Percentiles rank a stretch among this genome's conserved stretches.
Evolutionary conservation across 208 protist species (phyloP).

Genomic region (Tritrichomonas foetus): DNA sequence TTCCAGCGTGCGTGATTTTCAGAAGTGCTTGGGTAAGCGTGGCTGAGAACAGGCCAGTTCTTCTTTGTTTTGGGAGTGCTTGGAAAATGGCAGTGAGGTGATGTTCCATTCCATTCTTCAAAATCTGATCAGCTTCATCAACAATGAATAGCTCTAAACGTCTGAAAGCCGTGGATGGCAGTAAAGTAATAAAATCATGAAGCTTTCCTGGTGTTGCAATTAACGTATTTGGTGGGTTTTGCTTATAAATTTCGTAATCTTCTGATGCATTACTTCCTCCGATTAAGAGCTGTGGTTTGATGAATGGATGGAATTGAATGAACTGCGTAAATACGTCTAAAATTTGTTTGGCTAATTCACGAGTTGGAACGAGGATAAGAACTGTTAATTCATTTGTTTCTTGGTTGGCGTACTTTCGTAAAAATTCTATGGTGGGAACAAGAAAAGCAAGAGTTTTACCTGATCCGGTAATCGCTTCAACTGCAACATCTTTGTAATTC

Average conservation of each 20-base stretch:
- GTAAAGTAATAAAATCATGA: background rate
- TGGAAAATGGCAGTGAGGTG: slow-evolving; percentile 16
- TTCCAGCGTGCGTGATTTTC: background rate
- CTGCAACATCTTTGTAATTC: slow-evolving; percentile 38
- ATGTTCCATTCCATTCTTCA: background rate
- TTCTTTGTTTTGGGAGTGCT: background rate
- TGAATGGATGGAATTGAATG: background rate
- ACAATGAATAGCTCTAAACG: background rate
- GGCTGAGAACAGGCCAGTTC: slow-evolving; percentile 8
- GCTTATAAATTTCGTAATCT: background rate
- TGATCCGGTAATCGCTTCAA: slow-evolving; percentile 26
- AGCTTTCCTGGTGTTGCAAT: slow-evolving; percentile 32
- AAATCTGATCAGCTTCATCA: slow-evolving; percentile 36
- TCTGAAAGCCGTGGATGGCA: background rate
- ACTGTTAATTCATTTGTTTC: background rate
- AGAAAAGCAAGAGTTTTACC: slow-evolving; percentile 38
- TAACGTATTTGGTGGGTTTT: background rate
- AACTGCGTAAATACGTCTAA: background rate
- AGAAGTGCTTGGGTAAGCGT: background rate
- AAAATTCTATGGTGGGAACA: background rate
- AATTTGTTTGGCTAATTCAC: slow-evolving; percentile 19
- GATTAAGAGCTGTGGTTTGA: background rate
- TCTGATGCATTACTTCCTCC: background rate
- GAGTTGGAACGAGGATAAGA: background rate
- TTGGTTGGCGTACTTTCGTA: background rate